Percentiles rank a stretch among this genome's conserved stretches.
phyloP scores from a whole-genome alignment of 164 flowering plant genomes.

The Paratinospora sagittata region DNA sequence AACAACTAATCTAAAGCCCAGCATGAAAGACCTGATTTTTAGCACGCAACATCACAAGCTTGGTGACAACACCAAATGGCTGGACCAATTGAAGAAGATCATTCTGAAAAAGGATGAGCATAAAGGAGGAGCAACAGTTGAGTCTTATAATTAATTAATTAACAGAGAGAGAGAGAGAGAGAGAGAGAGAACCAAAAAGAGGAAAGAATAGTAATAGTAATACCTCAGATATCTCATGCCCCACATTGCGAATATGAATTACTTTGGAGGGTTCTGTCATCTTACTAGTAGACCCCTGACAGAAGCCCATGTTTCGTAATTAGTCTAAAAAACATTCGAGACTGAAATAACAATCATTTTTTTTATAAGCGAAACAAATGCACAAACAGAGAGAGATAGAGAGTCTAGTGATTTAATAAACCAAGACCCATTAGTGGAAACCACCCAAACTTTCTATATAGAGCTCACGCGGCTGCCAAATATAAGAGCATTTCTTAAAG shows the following conservation, averaged over 20 bases:
- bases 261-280: slow-evolving; percentile 98
- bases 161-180: too few species aligned
- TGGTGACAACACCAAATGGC: slow-evolving; percentile 83
- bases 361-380: not conserved
- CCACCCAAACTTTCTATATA: too few species aligned
- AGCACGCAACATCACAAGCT: slow-evolving; percentile 95
- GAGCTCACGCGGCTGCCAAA: too few species aligned
- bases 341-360: not conserved
- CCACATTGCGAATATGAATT: slow-evolving; percentile 94
- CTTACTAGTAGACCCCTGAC: slow-evolving; percentile 21
- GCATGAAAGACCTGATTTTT: slow-evolving; percentile 75
- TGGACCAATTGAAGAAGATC: slow-evolving; percentile 92
- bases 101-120: slow-evolving; percentile 39
- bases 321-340: not conserved
- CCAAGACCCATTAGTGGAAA: too few species aligned
- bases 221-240: slow-evolving; percentile 97
- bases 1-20: not conserved
- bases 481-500: too few species aligned
- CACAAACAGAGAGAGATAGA: not conserved
- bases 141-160: not conserved
- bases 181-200: not conserved
- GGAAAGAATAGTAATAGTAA: not conserved
- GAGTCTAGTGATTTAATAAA: too few species aligned
- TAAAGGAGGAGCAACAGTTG: not conserved
- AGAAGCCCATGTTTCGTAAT: slow-evolving; percentile 2